These are phyloP conservation scores for Stenogyne calaminthoides DNA, from an alignment of 305 asterid genomes.

Conservation along the genomic window DNA sequence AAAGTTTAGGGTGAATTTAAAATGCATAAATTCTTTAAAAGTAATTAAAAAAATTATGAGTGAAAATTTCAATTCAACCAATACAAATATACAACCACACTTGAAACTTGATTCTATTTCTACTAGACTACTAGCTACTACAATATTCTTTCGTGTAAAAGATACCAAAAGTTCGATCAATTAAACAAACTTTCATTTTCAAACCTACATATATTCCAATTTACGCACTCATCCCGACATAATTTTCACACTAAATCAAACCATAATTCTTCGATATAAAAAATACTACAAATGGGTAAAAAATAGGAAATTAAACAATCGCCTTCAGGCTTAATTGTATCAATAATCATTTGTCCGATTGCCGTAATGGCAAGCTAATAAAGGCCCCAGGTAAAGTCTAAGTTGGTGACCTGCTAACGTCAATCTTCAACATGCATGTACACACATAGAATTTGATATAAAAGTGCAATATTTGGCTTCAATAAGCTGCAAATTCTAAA, in stretches of 20 bases:
- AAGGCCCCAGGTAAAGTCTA: conserved; percentile 18
- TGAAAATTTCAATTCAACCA: neutral
- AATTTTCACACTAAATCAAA: neutral
- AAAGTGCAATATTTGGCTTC: neutral
- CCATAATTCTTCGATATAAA: neutral
- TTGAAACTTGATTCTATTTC: neutral
- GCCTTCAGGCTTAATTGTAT: neutral
- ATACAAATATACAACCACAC: neutral
- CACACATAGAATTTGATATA: neutral
- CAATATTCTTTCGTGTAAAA: neutral
- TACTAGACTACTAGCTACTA: too few relatives aligned
- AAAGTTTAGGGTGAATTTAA: neutral
- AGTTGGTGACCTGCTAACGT: conserved; percentile 31
- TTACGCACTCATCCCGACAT: neutral
- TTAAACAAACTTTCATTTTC: neutral
- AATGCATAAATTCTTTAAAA: too few relatives aligned
- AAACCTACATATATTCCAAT: too few relatives aligned
- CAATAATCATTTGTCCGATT: conserved; percentile 2
- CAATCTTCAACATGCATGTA: neutral
- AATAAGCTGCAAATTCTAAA: neutral
- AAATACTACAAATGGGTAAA: neutral
- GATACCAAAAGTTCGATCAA: neutral
- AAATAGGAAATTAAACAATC: neutral
- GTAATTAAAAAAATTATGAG: too few relatives aligned
- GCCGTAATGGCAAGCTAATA: conserved; percentile 13